A percentile compares a stretch with the other conserved stretches of the same genome.
phyloP scores from a whole-genome alignment of 106 monocot genomes.

The Ottelia alismoides region DNA sequence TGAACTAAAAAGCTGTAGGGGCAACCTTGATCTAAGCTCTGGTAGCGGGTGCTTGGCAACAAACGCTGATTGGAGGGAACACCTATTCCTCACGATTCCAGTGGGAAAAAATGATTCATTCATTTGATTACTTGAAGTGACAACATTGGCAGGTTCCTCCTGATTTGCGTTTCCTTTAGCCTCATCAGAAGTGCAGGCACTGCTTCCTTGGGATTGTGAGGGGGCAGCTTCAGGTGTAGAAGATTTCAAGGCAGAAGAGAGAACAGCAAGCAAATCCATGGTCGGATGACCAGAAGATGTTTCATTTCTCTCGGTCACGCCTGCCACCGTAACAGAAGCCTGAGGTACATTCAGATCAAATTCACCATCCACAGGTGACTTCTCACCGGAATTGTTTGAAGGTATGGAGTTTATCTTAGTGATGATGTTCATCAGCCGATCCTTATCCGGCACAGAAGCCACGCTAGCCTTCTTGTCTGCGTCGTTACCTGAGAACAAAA shows the following conservation, averaged over 20 bases:
- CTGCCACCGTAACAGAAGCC: slow-evolving; percentile 29
- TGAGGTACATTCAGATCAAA: slow-evolving; percentile 85
- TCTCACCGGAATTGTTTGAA: slow-evolving; percentile 19
- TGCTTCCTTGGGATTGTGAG: slow-evolving; percentile 51
- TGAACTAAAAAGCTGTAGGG: slow-evolving; percentile 53
- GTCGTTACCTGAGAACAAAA: slow-evolving; percentile 27
- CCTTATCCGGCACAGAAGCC: slow-evolving; percentile 41
- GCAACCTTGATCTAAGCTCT: slow-evolving; percentile 19
- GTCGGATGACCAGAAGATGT: slow-evolving; percentile 37
- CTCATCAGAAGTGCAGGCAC: slow-evolving; percentile 44
- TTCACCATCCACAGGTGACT: slow-evolving; percentile 15
- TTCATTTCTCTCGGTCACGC: slow-evolving; percentile 15
- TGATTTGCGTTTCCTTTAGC: slow-evolving; percentile 27
- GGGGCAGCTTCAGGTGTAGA: slow-evolving; percentile 19
- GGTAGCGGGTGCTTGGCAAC: slow-evolving; percentile 12
- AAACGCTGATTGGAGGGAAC: background rate
- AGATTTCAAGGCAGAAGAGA: slow-evolving; percentile 51
- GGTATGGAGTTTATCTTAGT: slow-evolving; percentile 45
- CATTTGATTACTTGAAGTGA: slow-evolving; percentile 16
- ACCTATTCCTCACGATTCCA: background rate
- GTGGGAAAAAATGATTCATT: slow-evolving; percentile 7
- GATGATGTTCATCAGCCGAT: slow-evolving; percentile 54
- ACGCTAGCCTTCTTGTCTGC: slow-evolving; percentile 25
- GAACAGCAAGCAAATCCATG: slow-evolving; percentile 54
- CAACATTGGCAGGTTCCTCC: slow-evolving; percentile 16